Base-by-base conservation (phyloP, 805 yeast genomes). In the Huiozyma naganishii region DNA sequence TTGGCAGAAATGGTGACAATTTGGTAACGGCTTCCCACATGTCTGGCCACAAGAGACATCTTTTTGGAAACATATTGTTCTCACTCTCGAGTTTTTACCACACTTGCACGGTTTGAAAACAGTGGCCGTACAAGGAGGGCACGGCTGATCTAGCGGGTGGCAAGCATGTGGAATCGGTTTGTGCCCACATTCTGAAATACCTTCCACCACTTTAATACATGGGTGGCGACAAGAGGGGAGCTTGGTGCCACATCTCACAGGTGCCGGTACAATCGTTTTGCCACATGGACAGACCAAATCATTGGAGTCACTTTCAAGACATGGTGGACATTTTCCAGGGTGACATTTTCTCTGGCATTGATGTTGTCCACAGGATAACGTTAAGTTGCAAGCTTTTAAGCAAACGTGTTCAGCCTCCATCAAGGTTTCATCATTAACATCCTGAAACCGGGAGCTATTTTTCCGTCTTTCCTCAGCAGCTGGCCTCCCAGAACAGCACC, bases 271-370 rank as follows among this genome's bases (percentile, higher is more conserved):
- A 3, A 83, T 72, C 0, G 95, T 86, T 49, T 72, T 70, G 3
- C 95, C 95, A 67, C 95, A 86, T 40, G 80, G 73, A 56, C 95
- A 86, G 3, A 77, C 74, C 51, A 83, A 65, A 57, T 86, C 95
- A 13, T 83, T 86, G 36, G 79, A 75, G n/a, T 83, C 73, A 5
- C 90, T 80, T 54, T 85, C 94, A 40, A 83, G 59, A 58, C 95
- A 86, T 9, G 88, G 83, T 4, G 78, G 74, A 62, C 95, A 86
- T 3, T 82, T 73, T 0, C 95, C 95, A 10, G 76, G 66, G 60
- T 86, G 95, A 53, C 95, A 86, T 27, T 79, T 72, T 50, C 79
- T 74, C 38, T 70, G 70, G 60, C 95, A 86, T 34, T 68, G 55
- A 59, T 86, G 95, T 10, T 70, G 72, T 0, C 79, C 80, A 65